These are phyloP conservation scores for Leishmania tarentolae DNA, from an alignment of 208 protist species.

Conservation along the genomic window DNA sequence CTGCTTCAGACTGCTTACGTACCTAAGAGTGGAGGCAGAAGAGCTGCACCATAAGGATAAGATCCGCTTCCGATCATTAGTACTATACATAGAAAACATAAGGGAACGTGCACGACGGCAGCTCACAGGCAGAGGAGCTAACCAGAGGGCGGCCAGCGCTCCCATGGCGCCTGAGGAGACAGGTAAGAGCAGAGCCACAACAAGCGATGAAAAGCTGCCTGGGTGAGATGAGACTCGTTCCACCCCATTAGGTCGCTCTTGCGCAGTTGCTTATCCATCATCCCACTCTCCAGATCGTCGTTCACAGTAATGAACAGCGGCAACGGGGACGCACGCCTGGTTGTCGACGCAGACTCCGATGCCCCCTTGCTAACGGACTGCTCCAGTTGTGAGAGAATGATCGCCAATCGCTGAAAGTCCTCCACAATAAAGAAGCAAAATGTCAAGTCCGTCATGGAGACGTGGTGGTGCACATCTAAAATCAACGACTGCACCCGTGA, in stretches of 20 bases:
- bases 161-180: slow-evolving; percentile 20
- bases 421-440: slow-evolving; percentile 30
- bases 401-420: slow-evolving; percentile 26
- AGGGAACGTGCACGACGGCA: background rate
- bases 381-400: slow-evolving; percentile 18
- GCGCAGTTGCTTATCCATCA: background rate
- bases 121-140: background rate
- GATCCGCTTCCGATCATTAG: background rate
- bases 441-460: slow-evolving; percentile 8
- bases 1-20: background rate
- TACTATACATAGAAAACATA: background rate
- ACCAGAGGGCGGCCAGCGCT: background rate
- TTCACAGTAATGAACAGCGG: slow-evolving; percentile 36
- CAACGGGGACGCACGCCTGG: background rate
- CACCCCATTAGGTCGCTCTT: slow-evolving; percentile 6
- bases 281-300: slow-evolving; percentile 22
- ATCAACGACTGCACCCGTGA: slow-evolving; percentile 19
- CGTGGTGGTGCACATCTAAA: slow-evolving; percentile 31
- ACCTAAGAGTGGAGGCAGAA: background rate
- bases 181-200: slow-evolving; percentile 16
- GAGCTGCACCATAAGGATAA: background rate
- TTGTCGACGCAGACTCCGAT: background rate
- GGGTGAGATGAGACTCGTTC: slow-evolving; percentile 11
- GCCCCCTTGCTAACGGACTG: background rate
- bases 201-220: slow-evolving; percentile 18